Evolutionary conservation across 192 early-diverging fungal species (phyloP).

Genomic region (Pilobolus umbonatus): DNA sequence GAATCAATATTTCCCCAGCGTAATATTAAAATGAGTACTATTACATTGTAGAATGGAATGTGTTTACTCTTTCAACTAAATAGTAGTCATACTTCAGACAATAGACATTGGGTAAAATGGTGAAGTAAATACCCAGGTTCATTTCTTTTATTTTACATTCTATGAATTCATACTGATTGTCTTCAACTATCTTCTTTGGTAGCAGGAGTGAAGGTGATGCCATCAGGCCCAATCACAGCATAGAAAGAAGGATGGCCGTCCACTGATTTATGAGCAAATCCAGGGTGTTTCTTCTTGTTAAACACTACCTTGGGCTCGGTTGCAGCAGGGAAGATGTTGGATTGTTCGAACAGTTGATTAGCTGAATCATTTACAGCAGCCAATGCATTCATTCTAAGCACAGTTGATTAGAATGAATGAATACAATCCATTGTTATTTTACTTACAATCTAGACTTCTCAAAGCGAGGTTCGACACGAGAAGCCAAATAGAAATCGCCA

Average conservation of each 20-base stretch:
- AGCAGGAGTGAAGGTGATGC: conserved; percentile 25
- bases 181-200: background rate
- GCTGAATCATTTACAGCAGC: conserved; percentile 26
- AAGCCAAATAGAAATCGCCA: conserved; percentile 60
- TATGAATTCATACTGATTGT: too few relatives aligned
- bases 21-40: too few relatives aligned
- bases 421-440: background rate
- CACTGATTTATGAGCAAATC: conserved; percentile 26
- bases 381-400: conserved; percentile 28
- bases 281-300: conserved; percentile 14
- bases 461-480: conserved; percentile 45
- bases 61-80: too few relatives aligned
- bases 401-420: too few relatives aligned
- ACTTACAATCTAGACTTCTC: conserved; percentile 32
- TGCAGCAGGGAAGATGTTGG: conserved; percentile 21
- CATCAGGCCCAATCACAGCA: conserved; percentile 22
- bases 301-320: background rate
- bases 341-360: conserved; percentile 24
- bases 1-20: too few relatives aligned
- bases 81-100: too few relatives aligned
- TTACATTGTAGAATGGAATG: too few relatives aligned
- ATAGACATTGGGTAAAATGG: too few relatives aligned
- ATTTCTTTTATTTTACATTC: too few relatives aligned
- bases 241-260: conserved; percentile 24
- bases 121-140: too few relatives aligned